Conservation (phyloP, 73 alveolate species). For the Breviolum minutum region DNA sequence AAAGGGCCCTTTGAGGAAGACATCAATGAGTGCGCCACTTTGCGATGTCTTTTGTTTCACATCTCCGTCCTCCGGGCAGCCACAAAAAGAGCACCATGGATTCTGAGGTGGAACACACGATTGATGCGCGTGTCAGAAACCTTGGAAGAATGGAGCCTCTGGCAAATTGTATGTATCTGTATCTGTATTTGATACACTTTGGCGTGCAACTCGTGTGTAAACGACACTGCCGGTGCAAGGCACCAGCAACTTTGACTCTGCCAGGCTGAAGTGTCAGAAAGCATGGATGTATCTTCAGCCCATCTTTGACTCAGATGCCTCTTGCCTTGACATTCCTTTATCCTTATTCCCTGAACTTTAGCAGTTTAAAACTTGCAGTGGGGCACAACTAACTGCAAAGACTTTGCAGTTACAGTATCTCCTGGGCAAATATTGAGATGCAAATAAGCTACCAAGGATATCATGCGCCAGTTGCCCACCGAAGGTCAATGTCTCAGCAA, state of each 20-base stretch:
- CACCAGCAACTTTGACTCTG: background rate
- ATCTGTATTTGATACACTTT: too few species aligned
- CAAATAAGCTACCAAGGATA: conserved; percentile 59
- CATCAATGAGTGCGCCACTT: conserved; percentile 97
- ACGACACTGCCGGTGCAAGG: too few species aligned
- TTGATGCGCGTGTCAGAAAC: conserved; percentile 98
- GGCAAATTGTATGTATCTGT: conserved; percentile 96
- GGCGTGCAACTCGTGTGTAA: background rate
- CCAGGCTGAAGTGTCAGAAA: conserved; percentile 92
- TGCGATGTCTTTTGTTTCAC: background rate
- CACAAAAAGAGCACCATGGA: background rate
- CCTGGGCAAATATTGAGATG: background rate
- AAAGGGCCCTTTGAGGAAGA: conserved; percentile 99
- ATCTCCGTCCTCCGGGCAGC: background rate
- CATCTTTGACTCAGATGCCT: conserved; percentile 99
- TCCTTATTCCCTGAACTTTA: too few species aligned
- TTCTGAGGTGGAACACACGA: conserved; percentile 72
- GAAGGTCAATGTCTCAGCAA: conserved; percentile 54
- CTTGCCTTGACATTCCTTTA: background rate
- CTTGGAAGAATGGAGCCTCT: conserved; percentile 99
- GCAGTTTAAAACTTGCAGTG: background rate
- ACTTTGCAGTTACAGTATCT: background rate
- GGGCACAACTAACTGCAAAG: too few species aligned
- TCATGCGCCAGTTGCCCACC: conserved; percentile 96
- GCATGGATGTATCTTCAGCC: conserved; percentile 99